Evolutionary conservation across 1,139 yeast species (phyloP).

Genomic region (Pneumocystis carinii): DNA sequence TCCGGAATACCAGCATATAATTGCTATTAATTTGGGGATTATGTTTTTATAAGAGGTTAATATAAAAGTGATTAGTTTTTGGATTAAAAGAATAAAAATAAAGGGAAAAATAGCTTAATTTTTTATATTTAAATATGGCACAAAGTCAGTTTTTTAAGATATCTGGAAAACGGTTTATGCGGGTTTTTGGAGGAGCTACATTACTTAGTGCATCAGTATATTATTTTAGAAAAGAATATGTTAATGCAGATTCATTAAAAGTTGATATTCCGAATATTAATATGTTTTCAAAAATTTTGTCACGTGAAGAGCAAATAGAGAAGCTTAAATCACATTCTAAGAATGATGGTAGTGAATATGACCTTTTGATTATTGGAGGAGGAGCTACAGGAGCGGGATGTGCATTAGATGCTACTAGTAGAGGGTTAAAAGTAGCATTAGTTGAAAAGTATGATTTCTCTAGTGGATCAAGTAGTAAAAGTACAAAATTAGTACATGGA

Average conservation of each 20-base stretch:
- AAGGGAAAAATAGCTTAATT: neutral
- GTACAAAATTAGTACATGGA: slow-evolving; percentile 97
- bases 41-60: neutral
- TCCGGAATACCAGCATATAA: too few species aligned
- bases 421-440: slow-evolving; percentile 80
- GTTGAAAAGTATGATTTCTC: slow-evolving; percentile 84
- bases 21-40: too few species aligned
- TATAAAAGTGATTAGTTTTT: neutral
- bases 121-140: neutral
- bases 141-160: neutral
- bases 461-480: slow-evolving; percentile 80
- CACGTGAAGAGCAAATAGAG: neutral
- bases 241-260: neutral
- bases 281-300: neutral
- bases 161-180: neutral
- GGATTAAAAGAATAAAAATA: neutral
- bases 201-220: neutral
- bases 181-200: neutral
- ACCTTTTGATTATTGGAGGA: slow-evolving; percentile 77
- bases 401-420: slow-evolving; percentile 79
- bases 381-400: slow-evolving; percentile 95
- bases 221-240: neutral
- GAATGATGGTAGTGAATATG: slow-evolving; percentile 31
- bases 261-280: neutral
- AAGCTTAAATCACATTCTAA: neutral